These are phyloP conservation scores for Haplographium delicatum DNA, from an alignment of 495 filamentous ascomycete genomes.

Conservation along the genomic window DNA sequence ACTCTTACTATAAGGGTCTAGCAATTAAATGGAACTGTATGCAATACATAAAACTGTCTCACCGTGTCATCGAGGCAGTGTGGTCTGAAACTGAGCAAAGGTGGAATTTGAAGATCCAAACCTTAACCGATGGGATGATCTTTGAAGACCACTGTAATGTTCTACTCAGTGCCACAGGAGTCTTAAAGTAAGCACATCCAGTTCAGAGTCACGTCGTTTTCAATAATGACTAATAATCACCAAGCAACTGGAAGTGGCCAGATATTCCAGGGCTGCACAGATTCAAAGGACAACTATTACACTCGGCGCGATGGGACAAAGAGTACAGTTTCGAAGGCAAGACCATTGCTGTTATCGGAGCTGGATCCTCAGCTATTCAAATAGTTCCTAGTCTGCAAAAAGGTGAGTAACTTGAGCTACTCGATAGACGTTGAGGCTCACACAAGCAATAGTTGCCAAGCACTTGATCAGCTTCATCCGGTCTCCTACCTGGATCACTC, in stretches of 20 bases:
- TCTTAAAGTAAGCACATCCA: slow-evolving; percentile 21
- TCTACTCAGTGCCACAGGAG: slow-evolving; percentile 14
- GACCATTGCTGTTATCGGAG: slow-evolving; percentile 50
- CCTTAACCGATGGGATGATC: slow-evolving; percentile 30
- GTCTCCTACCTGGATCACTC: slow-evolving; percentile 51
- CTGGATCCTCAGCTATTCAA: slow-evolving; percentile 53
- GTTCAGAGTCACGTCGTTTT: too few species aligned
- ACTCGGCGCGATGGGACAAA: slow-evolving; percentile 49
- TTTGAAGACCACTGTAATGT: slow-evolving; percentile 15
- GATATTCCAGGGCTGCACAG: slow-evolving; percentile 43
- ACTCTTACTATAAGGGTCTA: slow-evolving; percentile 49
- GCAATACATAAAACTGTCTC: slow-evolving; percentile 37
- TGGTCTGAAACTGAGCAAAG: slow-evolving; percentile 13
- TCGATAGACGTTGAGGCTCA: slow-evolving; percentile 34
- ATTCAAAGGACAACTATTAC: slow-evolving; percentile 43
- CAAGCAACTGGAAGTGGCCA: slow-evolving; percentile 42
- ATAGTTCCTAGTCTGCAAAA: slow-evolving; percentile 47
- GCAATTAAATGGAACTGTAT: slow-evolving; percentile 51
- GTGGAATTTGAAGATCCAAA: slow-evolving; percentile 1
- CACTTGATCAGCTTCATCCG: slow-evolving; percentile 51
- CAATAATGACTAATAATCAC: too few species aligned
- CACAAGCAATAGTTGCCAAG: too few species aligned
- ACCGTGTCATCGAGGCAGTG: slow-evolving; percentile 3
- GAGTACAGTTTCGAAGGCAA: slow-evolving; percentile 42
- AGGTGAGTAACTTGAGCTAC: slow-evolving; percentile 8